A percentile compares a stretch with the other conserved stretches of the same genome.
phyloP scores from a whole-genome alignment of 495 filamentous ascomycete species.

The Xylaria palmicola region DNA sequence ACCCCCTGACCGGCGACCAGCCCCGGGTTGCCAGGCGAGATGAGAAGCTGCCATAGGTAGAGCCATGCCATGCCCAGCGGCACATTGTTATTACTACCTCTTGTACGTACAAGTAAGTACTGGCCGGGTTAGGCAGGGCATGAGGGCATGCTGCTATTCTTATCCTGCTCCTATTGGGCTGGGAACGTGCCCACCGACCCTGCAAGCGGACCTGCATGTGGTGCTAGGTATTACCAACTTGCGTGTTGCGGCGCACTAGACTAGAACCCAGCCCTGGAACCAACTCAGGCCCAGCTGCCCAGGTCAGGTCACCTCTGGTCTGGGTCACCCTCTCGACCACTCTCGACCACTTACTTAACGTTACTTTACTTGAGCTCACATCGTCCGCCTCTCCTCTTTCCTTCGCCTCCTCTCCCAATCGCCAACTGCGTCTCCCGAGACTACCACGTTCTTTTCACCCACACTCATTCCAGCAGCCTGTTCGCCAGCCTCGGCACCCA shows the following conservation, averaged over 20 bases:
- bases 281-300: too few species aligned
- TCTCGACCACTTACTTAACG: too few species aligned
- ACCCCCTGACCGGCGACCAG: too few species aligned
- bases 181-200: background rate
- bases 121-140: too few species aligned
- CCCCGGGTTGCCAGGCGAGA: background rate
- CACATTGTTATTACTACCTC: too few species aligned
- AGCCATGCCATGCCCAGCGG: too few species aligned
- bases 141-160: background rate
- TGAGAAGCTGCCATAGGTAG: background rate
- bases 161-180: constrained; percentile 1
- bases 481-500: constrained; percentile 25
- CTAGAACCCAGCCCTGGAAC: background rate
- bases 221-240: background rate
- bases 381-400: background rate
- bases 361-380: constrained; percentile 5
- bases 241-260: too few species aligned
- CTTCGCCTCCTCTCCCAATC: background rate
- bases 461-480: constrained; percentile 19
- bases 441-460: constrained; percentile 10
- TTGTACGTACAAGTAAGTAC: too few species aligned
- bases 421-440: constrained; percentile 6
- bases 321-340: background rate
- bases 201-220: background rate
- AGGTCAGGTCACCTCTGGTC: too few species aligned